Percentiles rank a stretch among this genome's conserved stretches.
Evolutionary conservation across 2,329 filamentous ascomycete species (phyloP).

Genomic region (Fusarium lateritium): DNA sequence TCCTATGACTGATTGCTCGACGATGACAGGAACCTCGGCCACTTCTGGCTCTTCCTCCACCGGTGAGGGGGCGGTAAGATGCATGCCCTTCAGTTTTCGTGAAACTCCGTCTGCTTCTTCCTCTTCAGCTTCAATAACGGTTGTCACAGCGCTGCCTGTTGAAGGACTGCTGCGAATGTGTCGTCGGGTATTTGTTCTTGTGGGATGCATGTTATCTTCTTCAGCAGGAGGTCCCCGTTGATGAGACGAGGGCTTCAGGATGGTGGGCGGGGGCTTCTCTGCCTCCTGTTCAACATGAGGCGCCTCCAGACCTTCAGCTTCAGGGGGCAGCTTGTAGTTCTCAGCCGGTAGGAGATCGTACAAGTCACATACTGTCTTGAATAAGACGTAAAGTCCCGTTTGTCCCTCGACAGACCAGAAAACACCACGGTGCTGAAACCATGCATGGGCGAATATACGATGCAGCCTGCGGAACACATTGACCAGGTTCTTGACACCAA

Average conservation of each 20-base stretch:
- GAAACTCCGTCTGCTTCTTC: conserved; percentile 71
- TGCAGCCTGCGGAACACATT: conserved; percentile 97
- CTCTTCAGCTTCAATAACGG: conserved; percentile 86
- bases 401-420: conserved; percentile 95
- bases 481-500: conserved; percentile 85
- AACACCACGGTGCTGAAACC: conserved; percentile 96
- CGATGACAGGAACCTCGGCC: conserved; percentile 60
- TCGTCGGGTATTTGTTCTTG: conserved; percentile 81
- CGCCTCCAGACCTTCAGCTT: conserved; percentile 87
- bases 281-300: conserved; percentile 59
- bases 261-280: conserved; percentile 53
- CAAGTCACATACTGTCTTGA: conserved; percentile 95
- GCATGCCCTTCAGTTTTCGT: conserved; percentile 62
- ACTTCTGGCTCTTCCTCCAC: conserved; percentile 66
- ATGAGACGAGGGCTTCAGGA: conserved; percentile 55
- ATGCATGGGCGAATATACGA: conserved; percentile 97
- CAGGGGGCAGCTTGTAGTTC: conserved; percentile 94
- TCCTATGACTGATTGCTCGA: conserved; percentile 54
- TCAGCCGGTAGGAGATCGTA: conserved; percentile 92
- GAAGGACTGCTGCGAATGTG: conserved; percentile 87
- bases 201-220: conserved; percentile 67
- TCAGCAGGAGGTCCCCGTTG: conserved; percentile 54
- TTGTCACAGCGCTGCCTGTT: conserved; percentile 82
- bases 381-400: conserved; percentile 94
- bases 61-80: conserved; percentile 68